A percentile compares a stretch with the other conserved stretches of the same genome.
These are phyloP conservation scores for Rhizopogon salebrosus DNA, from an alignment of 768 basidiomycete genomes.

Conservation along the genomic window DNA sequence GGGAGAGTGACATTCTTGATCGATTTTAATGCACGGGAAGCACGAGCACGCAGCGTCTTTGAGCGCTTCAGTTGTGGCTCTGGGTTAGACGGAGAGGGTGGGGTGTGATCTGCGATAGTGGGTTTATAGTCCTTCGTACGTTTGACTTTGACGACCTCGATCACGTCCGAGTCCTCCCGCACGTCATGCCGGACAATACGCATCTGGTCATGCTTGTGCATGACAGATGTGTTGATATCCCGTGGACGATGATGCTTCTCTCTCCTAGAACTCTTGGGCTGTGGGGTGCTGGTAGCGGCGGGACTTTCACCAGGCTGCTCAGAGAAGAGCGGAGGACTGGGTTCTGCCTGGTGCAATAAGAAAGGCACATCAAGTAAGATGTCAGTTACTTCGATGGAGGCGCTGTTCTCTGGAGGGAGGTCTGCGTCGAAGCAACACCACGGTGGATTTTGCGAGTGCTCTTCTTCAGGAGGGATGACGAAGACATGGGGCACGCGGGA, in stretches of 20 bases:
- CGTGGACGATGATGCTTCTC: conserved; percentile 28
- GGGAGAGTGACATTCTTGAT: conserved; percentile 33
- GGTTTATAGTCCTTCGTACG: conserved; percentile 24
- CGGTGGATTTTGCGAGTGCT: conserved; percentile 38
- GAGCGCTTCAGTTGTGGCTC: conserved; percentile 26
- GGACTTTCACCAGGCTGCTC: conserved; percentile 8
- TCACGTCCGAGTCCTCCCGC: conserved; percentile 46
- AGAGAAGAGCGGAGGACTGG: conserved; percentile 2
- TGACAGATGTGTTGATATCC: conserved; percentile 14
- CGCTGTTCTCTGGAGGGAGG: conserved; percentile 17
- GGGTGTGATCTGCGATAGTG: neutral
- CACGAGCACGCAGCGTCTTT: conserved; percentile 41
- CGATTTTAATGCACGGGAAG: conserved; percentile 41
- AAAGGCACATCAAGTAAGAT: conserved; percentile 30
- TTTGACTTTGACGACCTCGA: conserved; percentile 57
- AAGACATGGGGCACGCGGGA: conserved; percentile 44
- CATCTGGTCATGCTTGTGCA: conserved; percentile 12
- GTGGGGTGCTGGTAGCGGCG: neutral
- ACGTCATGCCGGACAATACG: conserved; percentile 22
- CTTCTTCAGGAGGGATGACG: conserved; percentile 56
- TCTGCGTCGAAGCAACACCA: conserved; percentile 57
- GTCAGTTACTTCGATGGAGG: conserved; percentile 15
- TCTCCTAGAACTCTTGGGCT: conserved; percentile 3
- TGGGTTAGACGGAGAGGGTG: conserved; percentile 8
- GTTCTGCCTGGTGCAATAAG: conserved; percentile 10